A percentile compares a stretch with the other conserved stretches of the same genome.
Evolutionary conservation across 2,329 filamentous ascomycete species (phyloP).

Genomic region (Coniochaeta prunicola): DNA sequence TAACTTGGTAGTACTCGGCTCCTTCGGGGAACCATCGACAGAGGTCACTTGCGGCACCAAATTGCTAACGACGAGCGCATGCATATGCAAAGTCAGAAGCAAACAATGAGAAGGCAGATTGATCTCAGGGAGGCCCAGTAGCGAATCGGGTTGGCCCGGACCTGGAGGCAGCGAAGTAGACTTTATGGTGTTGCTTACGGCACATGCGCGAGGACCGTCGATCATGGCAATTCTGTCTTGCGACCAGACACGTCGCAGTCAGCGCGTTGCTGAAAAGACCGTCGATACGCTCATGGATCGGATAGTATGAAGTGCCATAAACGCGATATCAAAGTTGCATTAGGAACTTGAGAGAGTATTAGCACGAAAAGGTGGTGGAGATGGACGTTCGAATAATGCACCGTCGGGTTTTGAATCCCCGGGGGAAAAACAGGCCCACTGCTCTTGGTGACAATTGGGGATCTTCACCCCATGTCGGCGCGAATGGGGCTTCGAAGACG

Average conservation of each 20-base stretch:
- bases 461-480: neutral
- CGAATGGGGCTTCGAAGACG: neutral
- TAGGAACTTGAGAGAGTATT: too few species aligned
- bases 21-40: neutral
- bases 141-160: neutral
- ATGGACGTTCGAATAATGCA: too few species aligned
- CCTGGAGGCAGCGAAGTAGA: neutral
- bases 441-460: neutral
- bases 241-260: too few species aligned
- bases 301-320: too few species aligned
- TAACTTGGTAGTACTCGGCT: neutral
- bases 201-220: too few species aligned
- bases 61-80: neutral
- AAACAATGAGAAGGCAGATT: neutral
- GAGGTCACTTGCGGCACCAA: neutral
- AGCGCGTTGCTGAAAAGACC: too few species aligned
- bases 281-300: too few species aligned
- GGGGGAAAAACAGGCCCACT: neutral
- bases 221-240: too few species aligned
- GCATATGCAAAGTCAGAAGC: neutral
- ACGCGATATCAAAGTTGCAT: too few species aligned
- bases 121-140: neutral
- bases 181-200: too few species aligned
- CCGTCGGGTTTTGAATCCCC: too few species aligned
- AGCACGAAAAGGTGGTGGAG: too few species aligned